Evolutionary conservation across 1,284 basidiomycete genomes (phyloP), one percentile per base, ranked within the genome.

Genomic region (Tylopilus sp.): DNA sequence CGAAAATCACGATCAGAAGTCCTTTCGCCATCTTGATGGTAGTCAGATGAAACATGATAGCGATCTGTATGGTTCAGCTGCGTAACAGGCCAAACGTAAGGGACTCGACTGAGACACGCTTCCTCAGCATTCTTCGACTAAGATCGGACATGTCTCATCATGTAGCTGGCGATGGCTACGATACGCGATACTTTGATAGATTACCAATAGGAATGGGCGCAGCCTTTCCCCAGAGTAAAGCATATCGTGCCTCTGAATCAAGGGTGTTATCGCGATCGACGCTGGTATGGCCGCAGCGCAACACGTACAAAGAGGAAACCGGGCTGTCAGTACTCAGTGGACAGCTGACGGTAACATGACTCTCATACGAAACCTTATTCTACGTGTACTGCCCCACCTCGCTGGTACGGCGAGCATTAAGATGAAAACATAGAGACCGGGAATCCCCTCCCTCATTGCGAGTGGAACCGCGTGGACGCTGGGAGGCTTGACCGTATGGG

Each of bases 221-320:
- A 48, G 41, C 48, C 34, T 29, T 23, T 44, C n/a, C 30, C 23
- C 37, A 25, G 18, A 26, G 34, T 37, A 45, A 37, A 39, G 28
- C 5, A 19, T 26, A 18, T 46, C 16, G 58, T 60, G 44, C 59
- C 61, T 64, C 60, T n/a, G n/a, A 49, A 59, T 51, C 33, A 54
- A 53, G 53, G 38, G 51, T 34, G 38, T 45, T 63, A 57, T 66
- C 61, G 51, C 58, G 63, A 65, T 65, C 60, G 65, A 60, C 65
- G 53, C 41, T 51, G 30, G 38, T 34, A 38, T 46, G 48, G 38
- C 38, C 34, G 33, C n/a, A 28, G 40, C 39, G 44, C 28, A 48
- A 58, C 55, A 66, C 52, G 56, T 66, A 66, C 59, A 51, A 47
- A 45, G 30, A 55, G 57, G 59, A 59, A 52, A 64, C 51, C 41